A percentile compares a stretch with the other conserved stretches of the same genome.
Conservation (phyloP, 2,329 filamentous ascomycete genomes). For the Phyllosticta paracitricarpa region DNA sequence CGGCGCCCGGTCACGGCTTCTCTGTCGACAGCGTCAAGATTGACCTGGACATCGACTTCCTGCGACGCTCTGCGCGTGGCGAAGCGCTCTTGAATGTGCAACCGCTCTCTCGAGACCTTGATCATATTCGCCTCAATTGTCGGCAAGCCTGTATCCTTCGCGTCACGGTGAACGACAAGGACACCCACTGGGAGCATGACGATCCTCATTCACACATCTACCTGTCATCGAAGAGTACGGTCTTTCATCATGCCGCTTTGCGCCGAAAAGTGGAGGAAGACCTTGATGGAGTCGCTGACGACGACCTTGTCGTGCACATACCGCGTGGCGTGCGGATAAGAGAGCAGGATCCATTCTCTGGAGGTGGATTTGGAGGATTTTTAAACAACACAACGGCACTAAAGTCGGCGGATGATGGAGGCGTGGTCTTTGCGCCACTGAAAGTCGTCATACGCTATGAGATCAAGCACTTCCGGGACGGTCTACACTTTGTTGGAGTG, state of each 20-base stretch:
- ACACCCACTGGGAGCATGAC: conserved; percentile 31
- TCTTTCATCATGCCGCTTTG: conserved; percentile 68
- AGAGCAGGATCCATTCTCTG: conserved; percentile 45
- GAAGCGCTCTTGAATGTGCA: conserved; percentile 74
- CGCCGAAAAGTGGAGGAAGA: conserved; percentile 56
- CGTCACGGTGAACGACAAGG: conserved; percentile 35
- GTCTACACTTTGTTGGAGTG: conserved; percentile 82
- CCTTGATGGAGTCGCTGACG: conserved; percentile 39
- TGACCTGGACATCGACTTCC: conserved; percentile 81
- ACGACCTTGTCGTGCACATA: conserved; percentile 49
- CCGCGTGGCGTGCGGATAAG: conserved; percentile 53
- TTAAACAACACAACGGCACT: conserved; percentile 10
- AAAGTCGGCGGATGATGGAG: conserved; percentile 15
- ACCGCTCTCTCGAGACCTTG: conserved; percentile 47
- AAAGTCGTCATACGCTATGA: conserved; percentile 66
- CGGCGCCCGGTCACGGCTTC: conserved; percentile 25
- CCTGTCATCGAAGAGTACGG: conserved; percentile 51
- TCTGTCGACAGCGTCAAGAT: conserved; percentile 75
- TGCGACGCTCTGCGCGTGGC: conserved; percentile 62
- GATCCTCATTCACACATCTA: conserved; percentile 61
- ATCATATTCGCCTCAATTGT: conserved; percentile 49
- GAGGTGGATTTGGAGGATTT: neutral
- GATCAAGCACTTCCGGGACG: conserved; percentile 68
- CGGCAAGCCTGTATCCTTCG: conserved; percentile 50
- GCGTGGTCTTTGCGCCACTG: conserved; percentile 46